phyloP scores from a whole-genome alignment of 2,329 filamentous ascomycete species.

The Aspergillus sp. region DNA sequence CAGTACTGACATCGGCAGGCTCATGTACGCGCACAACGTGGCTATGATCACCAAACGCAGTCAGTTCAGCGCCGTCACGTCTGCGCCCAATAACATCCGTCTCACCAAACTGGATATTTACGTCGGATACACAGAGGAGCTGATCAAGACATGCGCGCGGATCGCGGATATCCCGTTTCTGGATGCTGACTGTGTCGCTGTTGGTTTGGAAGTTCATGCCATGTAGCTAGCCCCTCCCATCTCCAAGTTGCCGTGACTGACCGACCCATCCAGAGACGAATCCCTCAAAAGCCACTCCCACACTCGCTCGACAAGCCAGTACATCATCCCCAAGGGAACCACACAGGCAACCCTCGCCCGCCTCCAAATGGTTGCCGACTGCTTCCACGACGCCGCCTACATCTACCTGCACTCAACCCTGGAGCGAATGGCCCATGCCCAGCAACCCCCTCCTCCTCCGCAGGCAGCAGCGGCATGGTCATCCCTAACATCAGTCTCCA shows the following conservation, averaged over 20 bases:
- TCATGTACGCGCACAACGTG: conserved; percentile 26
- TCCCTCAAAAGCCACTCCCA: conserved; percentile 24
- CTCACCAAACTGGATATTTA: conserved; percentile 27
- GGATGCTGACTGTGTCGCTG: conserved; percentile 11
- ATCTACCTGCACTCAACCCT: conserved; percentile 29
- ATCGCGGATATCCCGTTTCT: conserved; percentile 23
- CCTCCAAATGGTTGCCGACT: conserved; percentile 27
- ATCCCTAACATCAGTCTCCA: conserved; percentile 17
- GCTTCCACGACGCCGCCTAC: conserved; percentile 29
- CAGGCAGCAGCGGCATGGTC: conserved; percentile 5
- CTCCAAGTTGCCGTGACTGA: not conserved
- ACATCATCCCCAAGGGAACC: conserved; percentile 24
- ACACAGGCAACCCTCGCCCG: conserved; percentile 18
- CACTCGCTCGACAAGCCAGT: conserved; percentile 13
- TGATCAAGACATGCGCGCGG: conserved; percentile 24
- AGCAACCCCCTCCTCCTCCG: not conserved
- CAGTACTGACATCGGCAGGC: conserved; percentile 12
- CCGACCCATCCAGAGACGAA: conserved; percentile 17
- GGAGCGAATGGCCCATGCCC: conserved; percentile 15
- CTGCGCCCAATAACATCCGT: conserved; percentile 14
- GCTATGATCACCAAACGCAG: conserved; percentile 25
- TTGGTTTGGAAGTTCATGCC: conserved; percentile 17
- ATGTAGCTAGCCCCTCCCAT: conserved; percentile 21
- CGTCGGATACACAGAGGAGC: conserved; percentile 29
- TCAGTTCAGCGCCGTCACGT: conserved; percentile 10